Percentiles rank a stretch among this genome's conserved stretches.
phyloP scores from a whole-genome alignment of 2,329 filamentous ascomycete genomes.

The Monilinia fructigena region DNA sequence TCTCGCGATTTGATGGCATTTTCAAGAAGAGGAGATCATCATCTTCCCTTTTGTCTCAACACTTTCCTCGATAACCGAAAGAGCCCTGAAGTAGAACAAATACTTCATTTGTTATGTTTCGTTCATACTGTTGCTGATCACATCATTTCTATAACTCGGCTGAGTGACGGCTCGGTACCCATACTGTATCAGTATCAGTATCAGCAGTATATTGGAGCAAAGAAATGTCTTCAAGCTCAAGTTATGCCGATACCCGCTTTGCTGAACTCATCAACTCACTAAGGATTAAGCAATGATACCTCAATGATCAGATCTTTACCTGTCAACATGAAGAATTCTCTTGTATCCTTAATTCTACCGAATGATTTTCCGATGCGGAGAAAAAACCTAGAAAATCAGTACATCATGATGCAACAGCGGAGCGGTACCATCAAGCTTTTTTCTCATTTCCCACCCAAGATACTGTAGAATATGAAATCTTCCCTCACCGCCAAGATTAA shows the following conservation, averaged over 20 bases:
- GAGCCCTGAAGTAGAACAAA: background rate
- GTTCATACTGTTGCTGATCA: too few relatives aligned
- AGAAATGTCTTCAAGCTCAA: background rate
- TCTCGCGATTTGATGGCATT: constrained; percentile 8
- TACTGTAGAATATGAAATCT: background rate
- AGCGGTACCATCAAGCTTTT: background rate
- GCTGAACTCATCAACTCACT: too few relatives aligned
- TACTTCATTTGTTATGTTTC: background rate
- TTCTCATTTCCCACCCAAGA: constrained; percentile 1
- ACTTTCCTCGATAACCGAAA: constrained; percentile 15
- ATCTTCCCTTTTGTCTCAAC: constrained; percentile 5
- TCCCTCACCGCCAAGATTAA: constrained; percentile 6
- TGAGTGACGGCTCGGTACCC: background rate
- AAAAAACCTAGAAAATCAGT: background rate
- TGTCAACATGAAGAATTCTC: constrained; percentile 1
- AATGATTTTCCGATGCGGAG: constrained; percentile 15
- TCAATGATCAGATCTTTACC: background rate
- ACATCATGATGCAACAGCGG: constrained; percentile 18
- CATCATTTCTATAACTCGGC: background rate
- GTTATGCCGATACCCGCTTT: too few relatives aligned
- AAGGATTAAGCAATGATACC: too few relatives aligned
- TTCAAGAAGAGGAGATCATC: background rate
- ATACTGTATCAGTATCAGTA: too few relatives aligned
- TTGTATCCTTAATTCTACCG: constrained; percentile 1
- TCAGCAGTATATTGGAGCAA: background rate